Conservation (phyloP, 768 basidiomycete species). For the Hygrophoropsis aurantiaca region DNA sequence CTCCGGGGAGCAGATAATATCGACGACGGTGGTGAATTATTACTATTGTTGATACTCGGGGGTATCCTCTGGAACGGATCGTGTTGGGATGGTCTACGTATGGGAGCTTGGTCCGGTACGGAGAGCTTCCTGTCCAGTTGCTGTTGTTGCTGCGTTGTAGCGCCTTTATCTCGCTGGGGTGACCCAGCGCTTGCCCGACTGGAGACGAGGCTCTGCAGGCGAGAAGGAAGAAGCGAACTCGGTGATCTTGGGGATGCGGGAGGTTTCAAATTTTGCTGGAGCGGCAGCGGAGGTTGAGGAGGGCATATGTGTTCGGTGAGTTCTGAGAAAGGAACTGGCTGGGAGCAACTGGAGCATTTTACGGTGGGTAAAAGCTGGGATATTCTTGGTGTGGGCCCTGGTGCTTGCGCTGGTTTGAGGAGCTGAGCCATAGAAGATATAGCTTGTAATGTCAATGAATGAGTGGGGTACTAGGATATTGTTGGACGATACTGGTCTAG, state of each 20-base stretch:
- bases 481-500: neutral
- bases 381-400: slow-evolving; percentile 17
- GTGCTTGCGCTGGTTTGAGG: slow-evolving; percentile 1
- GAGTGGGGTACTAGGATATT: neutral
- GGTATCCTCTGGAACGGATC: slow-evolving; percentile 27
- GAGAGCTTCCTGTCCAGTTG: slow-evolving; percentile 7
- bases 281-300: slow-evolving; percentile 47
- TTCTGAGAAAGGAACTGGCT: slow-evolving; percentile 66
- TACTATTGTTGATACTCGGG: slow-evolving; percentile 19
- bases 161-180: no score
- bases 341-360: slow-evolving; percentile 79
- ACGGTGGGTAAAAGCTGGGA: slow-evolving; percentile 80
- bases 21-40: no score
- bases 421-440: slow-evolving; percentile 20
- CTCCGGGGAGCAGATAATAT: slow-evolving; percentile 5
- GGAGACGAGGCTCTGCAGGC: slow-evolving; percentile 47
- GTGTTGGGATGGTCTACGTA: slow-evolving; percentile 11
- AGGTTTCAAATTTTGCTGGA: slow-evolving; percentile 32
- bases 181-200: slow-evolving; percentile 16
- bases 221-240: slow-evolving; percentile 47
- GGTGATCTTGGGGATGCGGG: slow-evolving; percentile 40
- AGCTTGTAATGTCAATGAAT: no score
- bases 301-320: slow-evolving; percentile 80
- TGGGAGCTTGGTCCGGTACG: slow-evolving; percentile 6
- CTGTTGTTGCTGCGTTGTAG: slow-evolving; percentile 6